Evolutionary conservation across 805 yeast species (phyloP), one percentile per base, ranked within the genome.

Genomic region (Wickerhamiella galacta): DNA sequence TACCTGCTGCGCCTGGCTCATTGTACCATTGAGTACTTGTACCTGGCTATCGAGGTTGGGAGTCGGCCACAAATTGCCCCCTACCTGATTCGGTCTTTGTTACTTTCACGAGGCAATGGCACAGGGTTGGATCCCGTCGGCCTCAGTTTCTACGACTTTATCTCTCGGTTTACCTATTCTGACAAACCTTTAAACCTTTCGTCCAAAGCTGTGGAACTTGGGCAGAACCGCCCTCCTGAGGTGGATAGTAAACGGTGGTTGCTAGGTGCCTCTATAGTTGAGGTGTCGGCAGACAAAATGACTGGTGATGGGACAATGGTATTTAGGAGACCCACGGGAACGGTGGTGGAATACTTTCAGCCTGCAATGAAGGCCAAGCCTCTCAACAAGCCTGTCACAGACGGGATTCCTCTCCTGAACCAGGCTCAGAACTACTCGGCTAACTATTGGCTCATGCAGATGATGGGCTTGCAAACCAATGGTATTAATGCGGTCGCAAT

Each of bases 11-110:
- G 72, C 1, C 55, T 76, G 30, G 77, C 93, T 0, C 78, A 75
- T 47, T 64, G 63, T 30, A 77, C 79, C 3, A 68, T 82, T 17
- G 58, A 75, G 2, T 63, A 66, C 27, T 78, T 92, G 85, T 80
- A 73, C 41, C 53, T 80, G 43, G 68, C 73, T 35, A 64, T 81
- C 48, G 62, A 63, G 12, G 38, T 74, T 38, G 55, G 54, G n/a
- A 73, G 72, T 31, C 61, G 93, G 27, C 63, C 64, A 31, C 60
- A 63, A 23, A 45, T 80, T 23, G 68, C 77, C 1, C 64, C 80
- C 2, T 82, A 70, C 45, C 61, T 82, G 9, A 61, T 72, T 24
- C 65, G 69, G 36, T 72, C 70, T 39, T 49, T 81, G 34, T 54
- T 68, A 2, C 55, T 63, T 15, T 60, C 65, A 8, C 54, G 56